Evolutionary conservation across 2,329 filamentous ascomycete species (phyloP).

Genomic region (Scedosporium dehoogii): DNA sequence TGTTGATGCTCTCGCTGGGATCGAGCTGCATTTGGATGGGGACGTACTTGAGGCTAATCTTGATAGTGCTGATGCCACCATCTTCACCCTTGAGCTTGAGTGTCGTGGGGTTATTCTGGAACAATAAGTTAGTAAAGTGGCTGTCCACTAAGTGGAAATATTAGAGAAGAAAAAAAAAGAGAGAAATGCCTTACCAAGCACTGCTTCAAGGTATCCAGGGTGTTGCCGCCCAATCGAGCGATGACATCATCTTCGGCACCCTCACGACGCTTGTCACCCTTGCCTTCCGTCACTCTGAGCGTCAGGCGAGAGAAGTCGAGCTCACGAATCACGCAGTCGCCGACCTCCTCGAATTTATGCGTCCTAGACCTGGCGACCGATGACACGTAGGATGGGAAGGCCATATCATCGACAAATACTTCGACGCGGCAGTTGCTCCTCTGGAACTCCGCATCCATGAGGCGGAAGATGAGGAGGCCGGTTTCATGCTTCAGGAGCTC

Average conservation of each 20-base stretch:
- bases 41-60: conserved; percentile 88
- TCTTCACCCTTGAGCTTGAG: conserved; percentile 71
- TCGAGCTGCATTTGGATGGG: conserved; percentile 91
- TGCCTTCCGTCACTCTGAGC: conserved; percentile 66
- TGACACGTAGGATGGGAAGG: conserved; percentile 80
- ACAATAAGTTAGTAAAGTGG: not conserved
- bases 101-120: conserved; percentile 79
- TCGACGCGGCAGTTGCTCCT: conserved; percentile 70
- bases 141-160: not conserved
- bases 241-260: conserved; percentile 65
- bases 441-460: conserved; percentile 80
- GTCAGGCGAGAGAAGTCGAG: conserved; percentile 94
- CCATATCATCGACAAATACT: conserved; percentile 87
- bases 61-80: conserved; percentile 68
- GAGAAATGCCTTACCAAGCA: conserved; percentile 54
- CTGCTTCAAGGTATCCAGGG: conserved; percentile 77
- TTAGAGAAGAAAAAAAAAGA: not conserved
- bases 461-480: conserved; percentile 86
- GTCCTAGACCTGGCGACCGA: conserved; percentile 60
- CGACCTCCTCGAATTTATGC: conserved; percentile 79
- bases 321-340: conserved; percentile 92
- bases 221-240: conserved; percentile 75
- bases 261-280: conserved; percentile 62
- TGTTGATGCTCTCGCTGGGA: conserved; percentile 95
- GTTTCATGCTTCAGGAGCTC: conserved; percentile 82